These are phyloP conservation scores for Cystofilobasidium ferigula DNA, from an alignment of 768 basidiomycete species.

Conservation along the genomic window DNA sequence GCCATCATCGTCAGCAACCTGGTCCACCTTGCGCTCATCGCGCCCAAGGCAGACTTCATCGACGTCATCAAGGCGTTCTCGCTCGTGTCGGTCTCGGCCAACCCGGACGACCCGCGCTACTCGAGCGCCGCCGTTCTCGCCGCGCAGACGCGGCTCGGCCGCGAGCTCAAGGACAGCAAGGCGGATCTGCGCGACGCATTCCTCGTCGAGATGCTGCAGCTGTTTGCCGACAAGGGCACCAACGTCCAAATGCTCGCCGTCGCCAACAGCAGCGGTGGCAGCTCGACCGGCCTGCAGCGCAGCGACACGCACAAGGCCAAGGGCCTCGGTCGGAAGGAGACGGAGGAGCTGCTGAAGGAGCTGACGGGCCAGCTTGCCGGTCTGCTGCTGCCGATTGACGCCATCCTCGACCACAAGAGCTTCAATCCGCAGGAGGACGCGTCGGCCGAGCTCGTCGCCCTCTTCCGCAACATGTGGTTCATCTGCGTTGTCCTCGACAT, in stretches of 20 bases:
- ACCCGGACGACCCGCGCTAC: constrained; percentile 74
- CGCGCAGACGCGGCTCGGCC: constrained; percentile 79
- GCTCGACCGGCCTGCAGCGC: too few relatives aligned
- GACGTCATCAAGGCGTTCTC: constrained; percentile 81
- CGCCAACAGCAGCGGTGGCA: too few relatives aligned
- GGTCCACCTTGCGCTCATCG: constrained; percentile 72
- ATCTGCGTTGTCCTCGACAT: constrained; percentile 78
- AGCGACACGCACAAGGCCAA: neutral
- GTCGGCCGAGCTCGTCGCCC: constrained; percentile 48
- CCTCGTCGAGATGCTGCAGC: constrained; percentile 66
- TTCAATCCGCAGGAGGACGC: constrained; percentile 53
- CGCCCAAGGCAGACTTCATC: constrained; percentile 61
- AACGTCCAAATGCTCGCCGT: constrained; percentile 73
- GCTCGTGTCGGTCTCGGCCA: constrained; percentile 68
- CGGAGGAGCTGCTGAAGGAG: constrained; percentile 27
- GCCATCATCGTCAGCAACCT: constrained; percentile 84
- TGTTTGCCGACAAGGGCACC: constrained; percentile 84
- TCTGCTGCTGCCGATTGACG: constrained; percentile 79
- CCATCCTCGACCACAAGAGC: constrained; percentile 60
- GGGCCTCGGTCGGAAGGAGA: neutral
- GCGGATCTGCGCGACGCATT: constrained; percentile 70
- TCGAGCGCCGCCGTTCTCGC: constrained; percentile 88
- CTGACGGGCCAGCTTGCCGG: constrained; percentile 77
- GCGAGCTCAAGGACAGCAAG: constrained; percentile 58
- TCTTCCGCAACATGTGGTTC: constrained; percentile 93